Conservation (phyloP, 306 rosid genomes). For the Castanospermum australe region DNA sequence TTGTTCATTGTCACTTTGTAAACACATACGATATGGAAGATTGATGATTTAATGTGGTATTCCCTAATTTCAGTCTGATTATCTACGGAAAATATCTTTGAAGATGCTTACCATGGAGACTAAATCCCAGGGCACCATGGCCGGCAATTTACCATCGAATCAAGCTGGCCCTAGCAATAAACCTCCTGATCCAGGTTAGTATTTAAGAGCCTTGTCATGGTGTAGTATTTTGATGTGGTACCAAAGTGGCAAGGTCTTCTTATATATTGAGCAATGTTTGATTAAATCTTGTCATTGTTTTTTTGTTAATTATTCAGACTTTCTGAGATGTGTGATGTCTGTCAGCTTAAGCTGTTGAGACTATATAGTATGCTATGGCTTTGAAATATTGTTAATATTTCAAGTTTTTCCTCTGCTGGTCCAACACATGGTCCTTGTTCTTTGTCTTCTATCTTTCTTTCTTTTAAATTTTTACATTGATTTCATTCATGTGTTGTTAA, state of each 20-base stretch:
- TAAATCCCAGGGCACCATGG: constrained; percentile 51
- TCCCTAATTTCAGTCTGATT: constrained; percentile 48
- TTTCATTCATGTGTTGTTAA: constrained; percentile 16
- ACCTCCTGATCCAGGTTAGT: constrained; percentile 70
- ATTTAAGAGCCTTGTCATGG: constrained; percentile 15
- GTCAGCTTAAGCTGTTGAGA: constrained; percentile 11
- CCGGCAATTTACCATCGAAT: constrained; percentile 43
- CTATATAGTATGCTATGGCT: constrained; percentile 2
- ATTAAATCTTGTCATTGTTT: not conserved
- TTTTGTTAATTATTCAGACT: not conserved
- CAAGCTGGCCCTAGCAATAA: constrained; percentile 54
- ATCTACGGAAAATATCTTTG: constrained; percentile 48
- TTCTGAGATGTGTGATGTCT: constrained; percentile 4
- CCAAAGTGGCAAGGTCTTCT: too few relatives aligned
- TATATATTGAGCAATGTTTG: not conserved
- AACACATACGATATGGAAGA: not conserved
- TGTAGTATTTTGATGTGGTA: not conserved
- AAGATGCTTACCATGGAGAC: constrained; percentile 70
- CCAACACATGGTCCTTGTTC: not conserved
- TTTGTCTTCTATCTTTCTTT: not conserved
- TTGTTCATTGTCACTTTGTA: not conserved
- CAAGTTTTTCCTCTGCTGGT: constrained; percentile 11
- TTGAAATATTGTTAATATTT: not conserved
- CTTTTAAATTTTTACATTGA: not conserved
- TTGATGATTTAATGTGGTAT: not conserved